phyloP scores from a whole-genome alignment of 352 stramenopile species.

The Globisporangium paddicum region DNA sequence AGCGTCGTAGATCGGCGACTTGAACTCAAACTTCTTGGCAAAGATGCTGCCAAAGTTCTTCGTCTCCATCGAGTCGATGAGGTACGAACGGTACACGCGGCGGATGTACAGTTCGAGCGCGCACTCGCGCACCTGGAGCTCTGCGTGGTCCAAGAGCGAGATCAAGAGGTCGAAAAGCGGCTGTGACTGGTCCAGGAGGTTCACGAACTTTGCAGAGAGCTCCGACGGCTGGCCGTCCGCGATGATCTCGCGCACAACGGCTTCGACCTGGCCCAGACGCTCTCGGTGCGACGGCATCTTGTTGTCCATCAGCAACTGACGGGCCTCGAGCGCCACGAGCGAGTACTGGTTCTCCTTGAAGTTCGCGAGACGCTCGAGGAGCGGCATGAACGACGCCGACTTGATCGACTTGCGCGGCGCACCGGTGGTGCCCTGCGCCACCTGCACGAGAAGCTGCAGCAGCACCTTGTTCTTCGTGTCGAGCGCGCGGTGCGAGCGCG shows the following conservation, averaged over 20 bases:
- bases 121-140: conserved; percentile 59
- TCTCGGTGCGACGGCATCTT: conserved; percentile 96
- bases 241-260: conserved; percentile 66
- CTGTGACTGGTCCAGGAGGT: conserved; percentile 78
- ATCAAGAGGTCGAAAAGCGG: conserved; percentile 85
- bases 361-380: conserved; percentile 84
- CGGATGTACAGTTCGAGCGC: conserved; percentile 81
- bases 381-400: conserved; percentile 61
- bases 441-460: conserved; percentile 58
- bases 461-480: conserved; percentile 83
- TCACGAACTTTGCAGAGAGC: conserved; percentile 47
- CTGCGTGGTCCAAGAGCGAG: conserved; percentile 67
- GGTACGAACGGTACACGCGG: conserved; percentile 84
- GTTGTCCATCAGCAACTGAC: conserved; percentile 95
- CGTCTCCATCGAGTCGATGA: conserved; percentile 83
- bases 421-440: conserved; percentile 31
- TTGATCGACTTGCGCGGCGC: conserved; percentile 51
- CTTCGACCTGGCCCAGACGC: conserved; percentile 77
- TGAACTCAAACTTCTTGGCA: conserved; percentile 86
- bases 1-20: conserved; percentile 74
- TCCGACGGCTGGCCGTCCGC: conserved; percentile 39
- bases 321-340: conserved; percentile 90
- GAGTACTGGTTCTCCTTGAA: conserved; percentile 92
- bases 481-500: conserved; percentile 89
- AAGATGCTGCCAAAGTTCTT: conserved; percentile 56